Percentiles rank a stretch among this genome's conserved stretches.
These are phyloP conservation scores for Hura crepitans DNA, from an alignment of 441 rosid species.

Conservation along the genomic window DNA sequence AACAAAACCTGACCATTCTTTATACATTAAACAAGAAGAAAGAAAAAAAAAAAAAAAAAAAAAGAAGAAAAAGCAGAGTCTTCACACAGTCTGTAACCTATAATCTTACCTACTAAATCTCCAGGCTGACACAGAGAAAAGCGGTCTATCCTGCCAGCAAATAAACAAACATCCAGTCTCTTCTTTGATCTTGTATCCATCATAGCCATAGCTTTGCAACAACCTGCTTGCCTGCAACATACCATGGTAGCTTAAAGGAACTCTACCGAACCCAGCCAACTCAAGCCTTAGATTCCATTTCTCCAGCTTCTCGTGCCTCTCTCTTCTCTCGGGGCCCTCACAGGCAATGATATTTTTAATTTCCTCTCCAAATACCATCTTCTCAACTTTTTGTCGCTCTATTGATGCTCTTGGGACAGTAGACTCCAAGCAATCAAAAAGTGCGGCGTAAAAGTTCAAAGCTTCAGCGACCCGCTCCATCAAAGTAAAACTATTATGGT, in stretches of 20 bases:
- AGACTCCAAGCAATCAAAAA: conserved; percentile 87
- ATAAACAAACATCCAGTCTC: conserved; percentile 68
- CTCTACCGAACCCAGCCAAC: conserved; percentile 68
- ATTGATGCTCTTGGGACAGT: conserved; percentile 57
- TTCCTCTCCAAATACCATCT: conserved; percentile 86
- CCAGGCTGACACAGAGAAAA: conserved; percentile 86
- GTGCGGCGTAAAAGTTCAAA: conserved; percentile 70
- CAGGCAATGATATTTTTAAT: conserved; percentile 85
- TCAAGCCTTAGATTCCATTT: conserved; percentile 83
- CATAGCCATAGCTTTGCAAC: conserved; percentile 63
- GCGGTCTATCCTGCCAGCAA: conserved; percentile 78
- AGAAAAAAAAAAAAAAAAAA: not conserved
- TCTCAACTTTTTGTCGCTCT: conserved; percentile 80
- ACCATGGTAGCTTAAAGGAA: conserved; percentile 74
- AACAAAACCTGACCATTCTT: conserved; percentile 29
- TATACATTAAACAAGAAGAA: conserved; percentile 25
- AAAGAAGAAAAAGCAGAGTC: conserved; percentile 12
- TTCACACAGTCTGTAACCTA: conserved; percentile 13
- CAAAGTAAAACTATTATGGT: conserved; percentile 59
- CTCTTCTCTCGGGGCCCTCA: conserved; percentile 75
- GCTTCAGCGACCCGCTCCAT: conserved; percentile 78
- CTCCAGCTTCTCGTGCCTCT: conserved; percentile 89
- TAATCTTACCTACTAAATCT: conserved; percentile 53
- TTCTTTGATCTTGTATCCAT: conserved; percentile 77
- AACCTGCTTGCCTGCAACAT: conserved; percentile 69